Percentiles rank a stretch among this genome's conserved stretches.
These are phyloP conservation scores for Erodium texanum DNA, from an alignment of 441 rosid species.

Conservation along the genomic window DNA sequence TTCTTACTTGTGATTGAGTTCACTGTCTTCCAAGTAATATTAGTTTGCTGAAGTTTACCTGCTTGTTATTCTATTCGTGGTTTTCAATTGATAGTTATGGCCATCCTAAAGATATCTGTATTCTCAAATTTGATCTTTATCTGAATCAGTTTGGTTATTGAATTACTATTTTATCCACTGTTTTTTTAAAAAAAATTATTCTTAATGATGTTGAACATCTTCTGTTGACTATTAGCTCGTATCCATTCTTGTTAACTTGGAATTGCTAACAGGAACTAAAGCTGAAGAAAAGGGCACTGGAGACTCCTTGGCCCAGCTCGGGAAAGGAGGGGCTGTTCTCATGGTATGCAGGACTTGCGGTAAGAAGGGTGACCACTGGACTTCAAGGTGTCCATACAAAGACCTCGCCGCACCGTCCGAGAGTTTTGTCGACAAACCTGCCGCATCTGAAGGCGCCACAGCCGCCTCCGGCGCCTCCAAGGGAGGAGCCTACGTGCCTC, in stretches of 20 bases:
- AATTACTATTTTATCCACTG: no score
- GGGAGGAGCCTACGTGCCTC: conserved; percentile 45
- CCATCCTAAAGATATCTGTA: no score
- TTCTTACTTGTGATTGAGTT: no score
- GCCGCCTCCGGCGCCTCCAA: conserved; percentile 36
- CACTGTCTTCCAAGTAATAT: no score
- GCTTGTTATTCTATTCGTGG: no score
- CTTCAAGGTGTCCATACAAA: conserved; percentile 64
- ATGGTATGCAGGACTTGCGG: conserved; percentile 64
- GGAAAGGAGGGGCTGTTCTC: conserved; percentile 56
- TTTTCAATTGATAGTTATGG: no score
- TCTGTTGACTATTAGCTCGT: no score
- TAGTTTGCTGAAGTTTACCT: no score
- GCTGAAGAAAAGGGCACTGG: conserved; percentile 40
- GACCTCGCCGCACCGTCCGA: conserved; percentile 49
- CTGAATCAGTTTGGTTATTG: no score
- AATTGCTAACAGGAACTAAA: conserved; percentile 38
- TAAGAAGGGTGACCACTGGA: conserved; percentile 72
- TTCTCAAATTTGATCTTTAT: no score
- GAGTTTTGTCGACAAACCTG: conserved; percentile 40
- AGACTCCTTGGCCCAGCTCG: conserved; percentile 43
- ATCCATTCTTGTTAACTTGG: not conserved
- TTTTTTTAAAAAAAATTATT: no score
- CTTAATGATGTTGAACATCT: no score
- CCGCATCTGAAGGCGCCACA: conserved; percentile 28